Base-by-base conservation (phyloP, 805 yeast genomes). In the Ogataea dorogensis region DNA sequence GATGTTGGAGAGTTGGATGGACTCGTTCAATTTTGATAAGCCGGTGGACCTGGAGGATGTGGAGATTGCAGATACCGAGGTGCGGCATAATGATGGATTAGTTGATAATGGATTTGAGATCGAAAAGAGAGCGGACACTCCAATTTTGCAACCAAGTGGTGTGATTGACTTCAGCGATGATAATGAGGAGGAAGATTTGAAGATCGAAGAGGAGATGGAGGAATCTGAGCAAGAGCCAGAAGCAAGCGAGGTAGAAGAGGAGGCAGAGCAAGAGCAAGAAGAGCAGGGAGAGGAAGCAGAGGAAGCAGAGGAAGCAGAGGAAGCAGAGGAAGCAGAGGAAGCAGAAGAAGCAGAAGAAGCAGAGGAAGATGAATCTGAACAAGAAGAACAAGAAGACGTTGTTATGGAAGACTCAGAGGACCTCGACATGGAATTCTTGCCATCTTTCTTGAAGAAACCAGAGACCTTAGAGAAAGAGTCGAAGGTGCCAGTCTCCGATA, bases 11-110 rank as follows among this genome's bases (percentile, higher is more conserved):
- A 59, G 64, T 5, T 51, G 82, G 33, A 57, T 81, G 32, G 63
- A 56, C 1, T 63, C 56, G 5, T 73, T 67, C 42, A 73, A 79
- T 49, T 77, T 77, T 43, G 79, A 76, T 29, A 70, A 68, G 47
- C 75, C 79, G 3, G 40, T 72, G 13, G 69, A 61, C 1, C 50
- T 70, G 12, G 60, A 59, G 17, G 61, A 51, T n/a, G 62, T 42
- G 34, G 71, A 84, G 75, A 48, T 64, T 68, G 44, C 71, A 65
- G n/a, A n/a, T n/a, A n/a, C n/a, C n/a, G n/a, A n/a, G n/a, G n/a
- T n/a, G n/a, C n/a, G n/a, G n/a, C n/a, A n/a, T n/a, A n/a, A n/a
- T n/a, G n/a, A n/a, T n/a, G n/a, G 51, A 19, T 58, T 54, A 11
- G 52, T 40, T 47, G 22, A 57, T 33, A 20, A 53, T 16, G 54